phyloP scores from a whole-genome alignment of 148 eudicot genomes.

The Rhododendron simsii region DNA sequence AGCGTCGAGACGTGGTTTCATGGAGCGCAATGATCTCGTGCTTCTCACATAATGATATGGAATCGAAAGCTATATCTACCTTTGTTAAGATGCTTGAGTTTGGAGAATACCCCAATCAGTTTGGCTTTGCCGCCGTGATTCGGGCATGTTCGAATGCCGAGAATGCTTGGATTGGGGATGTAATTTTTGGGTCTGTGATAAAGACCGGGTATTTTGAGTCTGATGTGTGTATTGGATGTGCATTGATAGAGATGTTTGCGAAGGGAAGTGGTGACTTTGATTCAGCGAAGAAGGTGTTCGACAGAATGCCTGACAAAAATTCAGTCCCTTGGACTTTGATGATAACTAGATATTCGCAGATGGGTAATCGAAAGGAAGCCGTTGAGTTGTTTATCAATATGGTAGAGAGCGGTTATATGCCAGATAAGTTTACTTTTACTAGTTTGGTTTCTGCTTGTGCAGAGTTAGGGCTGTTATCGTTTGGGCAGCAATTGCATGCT shows the following conservation, averaged over 20 bases:
- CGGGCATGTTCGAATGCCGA: slow-evolving; percentile 39
- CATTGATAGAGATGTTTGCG: slow-evolving; percentile 52
- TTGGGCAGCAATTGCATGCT: slow-evolving; percentile 51
- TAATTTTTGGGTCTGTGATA: slow-evolving; percentile 43
- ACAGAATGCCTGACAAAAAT: slow-evolving; percentile 55
- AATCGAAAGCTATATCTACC: slow-evolving; percentile 26
- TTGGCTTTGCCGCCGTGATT: slow-evolving; percentile 46
- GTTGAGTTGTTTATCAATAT: slow-evolving; percentile 48
- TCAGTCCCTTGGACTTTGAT: slow-evolving; percentile 55
- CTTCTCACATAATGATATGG: slow-evolving; percentile 39
- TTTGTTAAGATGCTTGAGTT: slow-evolving; percentile 47
- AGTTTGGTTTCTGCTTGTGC: slow-evolving; percentile 44
- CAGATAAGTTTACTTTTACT: not conserved
- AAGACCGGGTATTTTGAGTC: slow-evolving; percentile 44
- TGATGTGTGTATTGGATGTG: slow-evolving; percentile 59
- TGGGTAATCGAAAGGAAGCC: slow-evolving; percentile 35
- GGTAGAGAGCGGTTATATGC: slow-evolving; percentile 31
- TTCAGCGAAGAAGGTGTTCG: slow-evolving; percentile 55
- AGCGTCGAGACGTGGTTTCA: slow-evolving; percentile 44
- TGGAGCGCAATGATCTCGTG: slow-evolving; percentile 70
- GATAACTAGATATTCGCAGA: slow-evolving; percentile 50
- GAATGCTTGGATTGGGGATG: slow-evolving; percentile 30
- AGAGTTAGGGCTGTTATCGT: slow-evolving; percentile 25
- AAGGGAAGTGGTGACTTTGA: slow-evolving; percentile 45
- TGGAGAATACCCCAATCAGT: slow-evolving; percentile 51